phyloP scores from a whole-genome alignment of 2,329 filamentous ascomycete species.

The Fusarium beomiforme region DNA sequence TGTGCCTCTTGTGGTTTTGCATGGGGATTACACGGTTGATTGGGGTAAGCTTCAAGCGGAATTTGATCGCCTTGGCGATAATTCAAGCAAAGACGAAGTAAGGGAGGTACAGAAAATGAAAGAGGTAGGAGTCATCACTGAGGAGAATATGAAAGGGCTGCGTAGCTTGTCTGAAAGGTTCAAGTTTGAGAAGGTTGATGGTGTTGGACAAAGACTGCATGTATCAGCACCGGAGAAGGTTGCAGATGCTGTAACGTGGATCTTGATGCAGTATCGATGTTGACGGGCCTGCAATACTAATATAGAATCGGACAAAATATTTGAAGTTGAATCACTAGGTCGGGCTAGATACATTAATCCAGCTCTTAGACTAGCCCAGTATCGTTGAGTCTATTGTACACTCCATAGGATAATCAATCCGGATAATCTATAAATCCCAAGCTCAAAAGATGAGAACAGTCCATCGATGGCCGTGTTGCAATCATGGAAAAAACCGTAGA shows the following conservation, averaged over 20 bases:
- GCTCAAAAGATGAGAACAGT: not conserved
- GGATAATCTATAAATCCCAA: not conserved
- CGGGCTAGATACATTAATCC: too few species aligned
- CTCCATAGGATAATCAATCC: not conserved
- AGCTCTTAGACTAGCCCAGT: not conserved
- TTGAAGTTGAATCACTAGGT: too few species aligned
- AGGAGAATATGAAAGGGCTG: not conserved
- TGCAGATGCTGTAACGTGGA: not conserved
- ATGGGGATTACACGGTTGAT: not conserved
- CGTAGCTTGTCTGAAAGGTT: not conserved
- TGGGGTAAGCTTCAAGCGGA: not conserved
- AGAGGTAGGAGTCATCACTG: not conserved
- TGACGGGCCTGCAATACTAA: not conserved
- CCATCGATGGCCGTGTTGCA: not conserved
- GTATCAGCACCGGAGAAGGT: not conserved
- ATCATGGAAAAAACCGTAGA: not conserved
- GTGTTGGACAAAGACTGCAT: not conserved
- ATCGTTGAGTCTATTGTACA: not conserved
- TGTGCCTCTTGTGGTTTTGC: not conserved
- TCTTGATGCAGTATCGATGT: constrained; percentile 6
- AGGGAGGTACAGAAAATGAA: too few species aligned
- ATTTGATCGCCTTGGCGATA: too few species aligned
- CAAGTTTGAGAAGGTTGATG: not conserved
- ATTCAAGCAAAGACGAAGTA: not conserved
- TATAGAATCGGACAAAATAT: too few species aligned